Conservation (phyloP, 2,329 filamentous ascomycete genomes). For the Exophiala oligosperma region DNA sequence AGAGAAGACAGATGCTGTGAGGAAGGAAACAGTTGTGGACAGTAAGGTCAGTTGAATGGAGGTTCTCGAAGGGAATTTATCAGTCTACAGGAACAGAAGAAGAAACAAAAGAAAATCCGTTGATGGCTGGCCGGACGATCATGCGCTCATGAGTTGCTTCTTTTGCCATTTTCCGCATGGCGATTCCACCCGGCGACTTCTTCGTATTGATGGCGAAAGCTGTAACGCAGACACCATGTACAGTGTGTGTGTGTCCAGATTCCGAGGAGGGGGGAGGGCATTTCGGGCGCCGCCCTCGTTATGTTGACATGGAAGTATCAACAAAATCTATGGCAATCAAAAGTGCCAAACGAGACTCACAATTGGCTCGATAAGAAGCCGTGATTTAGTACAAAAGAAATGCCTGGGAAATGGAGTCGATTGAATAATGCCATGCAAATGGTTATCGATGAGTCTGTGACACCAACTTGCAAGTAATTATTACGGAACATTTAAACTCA, state of each 20-base stretch:
- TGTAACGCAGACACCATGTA: too few relatives aligned
- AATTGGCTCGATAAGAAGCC: conserved; percentile 25
- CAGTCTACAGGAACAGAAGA: not conserved
- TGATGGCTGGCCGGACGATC: not conserved
- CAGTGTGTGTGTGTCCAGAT: not conserved
- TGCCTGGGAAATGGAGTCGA: too few relatives aligned
- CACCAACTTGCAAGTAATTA: not conserved
- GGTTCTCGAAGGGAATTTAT: too few relatives aligned
- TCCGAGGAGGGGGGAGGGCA: not conserved
- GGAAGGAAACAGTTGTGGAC: too few relatives aligned
- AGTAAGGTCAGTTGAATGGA: too few relatives aligned
- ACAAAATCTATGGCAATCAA: conserved; percentile 9
- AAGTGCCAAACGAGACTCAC: not conserved
- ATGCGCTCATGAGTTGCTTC: not conserved
- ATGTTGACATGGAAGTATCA: conserved; percentile 6
- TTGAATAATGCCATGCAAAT: too few relatives aligned
- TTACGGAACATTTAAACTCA: not conserved
- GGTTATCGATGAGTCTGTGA: too few relatives aligned
- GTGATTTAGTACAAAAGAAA: not conserved
- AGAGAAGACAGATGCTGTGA: too few relatives aligned
- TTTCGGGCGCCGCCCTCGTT: not conserved
- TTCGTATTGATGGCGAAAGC: too few relatives aligned
- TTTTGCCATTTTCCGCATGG: not conserved
- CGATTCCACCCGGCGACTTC: too few relatives aligned
- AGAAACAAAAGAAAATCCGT: not conserved